Conservation (phyloP, 2,329 filamentous ascomycete genomes). For the Alternaria sp. region DNA sequence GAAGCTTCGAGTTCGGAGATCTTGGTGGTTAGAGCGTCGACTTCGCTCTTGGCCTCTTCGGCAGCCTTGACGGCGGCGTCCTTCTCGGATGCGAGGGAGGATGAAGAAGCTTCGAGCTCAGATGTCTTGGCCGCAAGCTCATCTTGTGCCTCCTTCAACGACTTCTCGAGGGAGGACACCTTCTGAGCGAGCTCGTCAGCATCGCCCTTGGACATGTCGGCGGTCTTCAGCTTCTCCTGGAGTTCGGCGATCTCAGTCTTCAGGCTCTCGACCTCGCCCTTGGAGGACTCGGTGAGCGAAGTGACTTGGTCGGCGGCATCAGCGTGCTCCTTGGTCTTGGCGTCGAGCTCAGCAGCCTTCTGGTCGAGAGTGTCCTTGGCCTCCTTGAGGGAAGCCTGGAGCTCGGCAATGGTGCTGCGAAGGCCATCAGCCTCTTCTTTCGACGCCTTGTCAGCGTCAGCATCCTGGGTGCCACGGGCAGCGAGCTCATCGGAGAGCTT, state of each 20-base stretch:
- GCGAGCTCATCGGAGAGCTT: constrained; percentile 19
- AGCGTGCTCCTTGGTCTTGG: constrained; percentile 25
- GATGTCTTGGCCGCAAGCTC: constrained; percentile 28
- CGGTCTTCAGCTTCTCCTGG: constrained; percentile 31
- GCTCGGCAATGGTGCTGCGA: constrained; percentile 33
- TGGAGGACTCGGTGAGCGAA: constrained; percentile 25
- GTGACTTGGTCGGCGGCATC: constrained; percentile 19
- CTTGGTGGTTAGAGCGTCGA: constrained; percentile 30
- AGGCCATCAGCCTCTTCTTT: constrained; percentile 31
- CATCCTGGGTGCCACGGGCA: constrained; percentile 26
- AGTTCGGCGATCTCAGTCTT: constrained; percentile 32
- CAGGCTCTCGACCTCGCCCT: constrained; percentile 29
- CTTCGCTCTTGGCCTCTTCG: constrained; percentile 31
- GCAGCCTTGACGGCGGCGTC: constrained; percentile 30
- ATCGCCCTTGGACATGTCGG: constrained; percentile 34
- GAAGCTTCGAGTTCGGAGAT: constrained; percentile 36
- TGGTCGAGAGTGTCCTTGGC: constrained; percentile 26
- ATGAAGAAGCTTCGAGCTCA: constrained; percentile 28
- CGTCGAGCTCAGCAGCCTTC: constrained; percentile 27
- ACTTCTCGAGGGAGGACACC: constrained; percentile 35
- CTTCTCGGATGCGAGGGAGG: constrained; percentile 27
- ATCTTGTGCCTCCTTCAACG: constrained; percentile 36
- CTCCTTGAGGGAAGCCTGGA: constrained; percentile 30
- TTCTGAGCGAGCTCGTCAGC: constrained; percentile 32
- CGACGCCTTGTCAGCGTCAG: constrained; percentile 22